phyloP scores from a whole-genome alignment of 1,284 basidiomycete genomes.

The Thecaphora frezii region DNA sequence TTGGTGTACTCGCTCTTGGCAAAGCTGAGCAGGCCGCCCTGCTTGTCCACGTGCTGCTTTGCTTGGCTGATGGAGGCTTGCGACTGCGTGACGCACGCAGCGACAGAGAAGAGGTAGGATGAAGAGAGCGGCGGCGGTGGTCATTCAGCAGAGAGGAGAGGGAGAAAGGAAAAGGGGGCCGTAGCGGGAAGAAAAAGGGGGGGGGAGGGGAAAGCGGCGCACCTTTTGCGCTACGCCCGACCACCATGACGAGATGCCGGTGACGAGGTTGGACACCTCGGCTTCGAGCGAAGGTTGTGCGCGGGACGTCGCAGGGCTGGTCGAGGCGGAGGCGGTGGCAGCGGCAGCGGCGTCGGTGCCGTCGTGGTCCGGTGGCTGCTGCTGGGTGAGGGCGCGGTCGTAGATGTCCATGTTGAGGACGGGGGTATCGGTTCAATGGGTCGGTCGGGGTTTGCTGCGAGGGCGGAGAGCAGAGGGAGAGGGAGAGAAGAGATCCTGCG shows the following conservation, averaged over 20 bases:
- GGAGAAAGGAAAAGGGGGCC: neutral
- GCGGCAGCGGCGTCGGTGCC: conserved; percentile 9
- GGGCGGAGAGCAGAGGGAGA: too few species aligned
- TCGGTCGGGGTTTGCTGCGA: too few species aligned
- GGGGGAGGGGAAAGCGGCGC: conserved; percentile 3
- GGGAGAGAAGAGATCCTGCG: too few species aligned
- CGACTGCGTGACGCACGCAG: conserved; percentile 15
- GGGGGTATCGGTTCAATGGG: too few species aligned
- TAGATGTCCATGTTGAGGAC: conserved; percentile 29
- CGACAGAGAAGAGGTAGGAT: neutral
- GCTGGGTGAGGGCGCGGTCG: conserved; percentile 23
- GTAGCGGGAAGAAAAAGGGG: neutral
- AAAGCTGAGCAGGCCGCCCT: conserved; percentile 45
- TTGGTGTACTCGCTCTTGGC: conserved; percentile 39
- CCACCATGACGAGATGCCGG: conserved; percentile 54
- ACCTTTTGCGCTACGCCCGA: conserved; percentile 47
- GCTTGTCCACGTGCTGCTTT: conserved; percentile 38
- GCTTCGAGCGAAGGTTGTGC: conserved; percentile 51
- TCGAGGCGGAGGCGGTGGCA: conserved; percentile 1
- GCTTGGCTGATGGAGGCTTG: conserved; percentile 37
- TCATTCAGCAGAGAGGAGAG: neutral
- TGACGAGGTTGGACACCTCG: conserved; percentile 48
- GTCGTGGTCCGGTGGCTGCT: conserved; percentile 3
- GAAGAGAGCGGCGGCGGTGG: neutral
- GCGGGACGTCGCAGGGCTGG: conserved; percentile 15